These are phyloP conservation scores for Priceomyces fermenticarens DNA, from an alignment of 805 yeast species.

Conservation along the genomic window DNA sequence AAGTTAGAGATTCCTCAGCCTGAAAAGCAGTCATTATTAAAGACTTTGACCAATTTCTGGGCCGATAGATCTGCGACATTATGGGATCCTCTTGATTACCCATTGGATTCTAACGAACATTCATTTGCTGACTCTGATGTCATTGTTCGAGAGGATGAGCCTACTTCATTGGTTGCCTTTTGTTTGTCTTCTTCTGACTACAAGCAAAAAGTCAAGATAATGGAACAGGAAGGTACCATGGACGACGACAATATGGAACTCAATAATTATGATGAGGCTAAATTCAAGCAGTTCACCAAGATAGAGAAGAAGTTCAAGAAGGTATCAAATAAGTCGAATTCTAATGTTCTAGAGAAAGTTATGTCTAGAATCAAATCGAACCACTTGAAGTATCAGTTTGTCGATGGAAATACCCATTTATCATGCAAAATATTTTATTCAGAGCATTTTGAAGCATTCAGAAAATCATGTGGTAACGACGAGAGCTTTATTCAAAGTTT, in stretches of 20 bases:
- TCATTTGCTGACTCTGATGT: conserved; percentile 92
- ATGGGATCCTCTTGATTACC: conserved; percentile 91
- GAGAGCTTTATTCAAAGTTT: conserved; percentile 82
- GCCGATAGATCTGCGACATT: conserved; percentile 94
- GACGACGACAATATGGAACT: conserved; percentile 10
- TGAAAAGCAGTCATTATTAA: conserved; percentile 76
- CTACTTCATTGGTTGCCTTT: conserved; percentile 89
- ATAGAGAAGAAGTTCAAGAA: conserved; percentile 41
- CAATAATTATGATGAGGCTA: conserved; percentile 29
- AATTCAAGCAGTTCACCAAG: conserved; percentile 35
- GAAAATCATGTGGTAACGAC: conserved; percentile 77
- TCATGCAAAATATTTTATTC: conserved; percentile 94
- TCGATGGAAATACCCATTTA: conserved; percentile 75
- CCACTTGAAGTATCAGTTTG: conserved; percentile 88
- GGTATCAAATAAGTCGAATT: conserved; percentile 20
- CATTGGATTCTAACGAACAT: conserved; percentile 78
- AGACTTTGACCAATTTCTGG: conserved; percentile 88
- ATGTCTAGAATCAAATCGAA: conserved; percentile 83
- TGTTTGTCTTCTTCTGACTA: conserved; percentile 87
- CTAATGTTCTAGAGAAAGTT: conserved; percentile 52
- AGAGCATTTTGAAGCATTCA: conserved; percentile 93
- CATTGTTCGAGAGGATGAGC: conserved; percentile 93
- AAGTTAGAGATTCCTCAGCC: conserved; percentile 36
- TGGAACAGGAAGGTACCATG: conserved; percentile 8
- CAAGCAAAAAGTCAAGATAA: conserved; percentile 52